These are phyloP conservation scores for Ajuga chamaepitys DNA, from an alignment of 257 asterid genomes.

Conservation along the genomic window DNA sequence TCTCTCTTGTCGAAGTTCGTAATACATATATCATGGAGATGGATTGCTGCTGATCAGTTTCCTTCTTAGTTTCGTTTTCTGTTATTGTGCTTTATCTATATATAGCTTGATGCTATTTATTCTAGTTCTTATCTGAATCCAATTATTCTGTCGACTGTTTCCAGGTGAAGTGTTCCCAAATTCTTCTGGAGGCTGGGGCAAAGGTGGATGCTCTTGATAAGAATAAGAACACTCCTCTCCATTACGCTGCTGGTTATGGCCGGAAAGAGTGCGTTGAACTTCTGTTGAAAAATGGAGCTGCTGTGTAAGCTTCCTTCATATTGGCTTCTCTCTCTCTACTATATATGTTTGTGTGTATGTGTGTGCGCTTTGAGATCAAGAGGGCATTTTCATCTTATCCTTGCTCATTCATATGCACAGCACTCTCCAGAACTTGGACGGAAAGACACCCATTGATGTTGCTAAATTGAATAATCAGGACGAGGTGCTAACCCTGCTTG, in stretches of 20 bases:
- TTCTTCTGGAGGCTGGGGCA: slow-evolving; percentile 95
- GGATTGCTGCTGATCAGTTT: neutral
- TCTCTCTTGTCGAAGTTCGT: too few relatives aligned
- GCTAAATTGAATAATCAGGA: slow-evolving; percentile 87
- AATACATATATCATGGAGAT: neutral
- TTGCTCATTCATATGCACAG: slow-evolving; percentile 28
- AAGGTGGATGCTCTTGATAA: slow-evolving; percentile 92
- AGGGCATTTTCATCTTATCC: neutral
- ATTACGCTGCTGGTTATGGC: slow-evolving; percentile 98
- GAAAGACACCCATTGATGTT: slow-evolving; percentile 93
- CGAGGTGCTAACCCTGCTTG: slow-evolving; percentile 79
- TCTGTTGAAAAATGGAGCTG: slow-evolving; percentile 87
- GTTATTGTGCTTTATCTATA: neutral
- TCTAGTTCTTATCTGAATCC: slow-evolving; percentile 1
- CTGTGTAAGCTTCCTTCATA: slow-evolving; percentile 61
- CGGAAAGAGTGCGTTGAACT: slow-evolving; percentile 94
- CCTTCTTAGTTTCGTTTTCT: neutral
- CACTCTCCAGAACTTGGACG: slow-evolving; percentile 95
- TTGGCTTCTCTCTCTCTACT: neutral
- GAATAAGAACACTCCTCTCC: slow-evolving; percentile 98
- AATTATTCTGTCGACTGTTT: slow-evolving; percentile 4
- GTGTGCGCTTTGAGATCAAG: neutral
- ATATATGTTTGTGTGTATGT: too few relatives aligned
- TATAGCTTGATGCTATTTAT: neutral
- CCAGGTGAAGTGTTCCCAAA: slow-evolving; percentile 82